Conservation (phyloP, 1,284 basidiomycete genomes). For the Cryptococcus neoformans region DNA sequence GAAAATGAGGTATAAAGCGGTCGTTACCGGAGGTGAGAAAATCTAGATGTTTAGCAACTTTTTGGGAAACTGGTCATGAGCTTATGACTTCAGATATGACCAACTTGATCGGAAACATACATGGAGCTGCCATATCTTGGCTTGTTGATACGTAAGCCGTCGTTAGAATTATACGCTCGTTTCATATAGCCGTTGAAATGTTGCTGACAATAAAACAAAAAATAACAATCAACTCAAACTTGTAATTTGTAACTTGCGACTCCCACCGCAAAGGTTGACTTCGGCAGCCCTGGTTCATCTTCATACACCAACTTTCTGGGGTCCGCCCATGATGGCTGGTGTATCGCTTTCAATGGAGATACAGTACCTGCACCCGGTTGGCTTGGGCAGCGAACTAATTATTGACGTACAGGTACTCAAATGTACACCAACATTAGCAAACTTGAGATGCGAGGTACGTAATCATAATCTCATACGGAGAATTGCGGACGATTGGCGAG, state of each 20-base stretch:
- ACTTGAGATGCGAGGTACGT: slow-evolving; percentile 16
- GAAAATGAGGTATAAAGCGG: not conserved
- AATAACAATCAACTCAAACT: too few species aligned
- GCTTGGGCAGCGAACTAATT: slow-evolving; percentile 7
- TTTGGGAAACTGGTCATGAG: not conserved
- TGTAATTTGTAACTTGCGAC: too few species aligned
- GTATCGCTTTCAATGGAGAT: slow-evolving; percentile 34
- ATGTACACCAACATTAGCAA: slow-evolving; percentile 12
- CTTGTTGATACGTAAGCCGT: slow-evolving; percentile 35
- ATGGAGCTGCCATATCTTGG: slow-evolving; percentile 40
- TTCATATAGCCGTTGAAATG: not conserved
- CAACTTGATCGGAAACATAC: slow-evolving; percentile 29
- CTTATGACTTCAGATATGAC: slow-evolving; percentile 25
- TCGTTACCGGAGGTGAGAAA: not conserved
- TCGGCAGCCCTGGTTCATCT: slow-evolving; percentile 24
- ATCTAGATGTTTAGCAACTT: not conserved
- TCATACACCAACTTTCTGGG: slow-evolving; percentile 39
- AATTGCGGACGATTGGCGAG: too few species aligned
- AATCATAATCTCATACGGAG: not conserved
- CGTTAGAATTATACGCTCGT: not conserved
- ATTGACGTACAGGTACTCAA: slow-evolving; percentile 15
- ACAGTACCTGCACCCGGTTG: slow-evolving; percentile 30
- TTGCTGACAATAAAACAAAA: too few species aligned
- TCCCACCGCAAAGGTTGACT: slow-evolving; percentile 16
- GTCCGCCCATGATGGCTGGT: slow-evolving; percentile 34